Evolutionary conservation across 768 basidiomycete genomes (phyloP), one percentile per base, ranked within the genome.

Genomic region (Kwoniella sp.): DNA sequence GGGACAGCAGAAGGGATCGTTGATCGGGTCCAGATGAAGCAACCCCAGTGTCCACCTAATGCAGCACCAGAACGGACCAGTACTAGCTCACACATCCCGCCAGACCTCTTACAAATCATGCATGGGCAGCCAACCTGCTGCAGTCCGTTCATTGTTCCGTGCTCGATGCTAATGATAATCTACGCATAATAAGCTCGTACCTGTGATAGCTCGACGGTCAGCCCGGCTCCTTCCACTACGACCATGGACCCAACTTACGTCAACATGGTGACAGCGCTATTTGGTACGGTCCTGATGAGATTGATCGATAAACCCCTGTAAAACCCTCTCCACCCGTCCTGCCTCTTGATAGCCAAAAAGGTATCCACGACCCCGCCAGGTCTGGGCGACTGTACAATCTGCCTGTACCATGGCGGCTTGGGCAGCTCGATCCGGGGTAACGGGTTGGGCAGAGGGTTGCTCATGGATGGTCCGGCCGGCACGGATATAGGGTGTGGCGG

Each of bases 291-390:
- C 53, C 93, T 79, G 45, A 96, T 75, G 22, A 99, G 80, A 75
- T 96, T 98, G 59, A 96, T 83, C n/a, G 87, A 88, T 53, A 99
- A 73, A 6, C 95, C 95, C 55, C 86, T 85, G 77, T 99, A 99
- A 50, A 98, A 80, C 28, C 86, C 89, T 34, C 79, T 80, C 86
- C 88, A 89, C 12, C 91, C 91, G 69, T 93, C 90, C 62, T 87
- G 85, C 36, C 75, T 70, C 46, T 90, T 76, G 52, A 99, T 84
- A 59, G 81, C 82, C 69, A 76, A 77, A 7, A 83, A 83, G 54
- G 86, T 89, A 69, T 83, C 80, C 27, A 88, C 71, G 53, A 91
- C 77, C n/a, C 88, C 87, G 46, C 82, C 78, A 29, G 46, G 36
- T 25, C 38, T 54, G 11, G 51, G 54, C n/a, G 43, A 36, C n/a